Conservation (phyloP, 1,139 yeast species). For the Suhomyces kunorum region DNA sequence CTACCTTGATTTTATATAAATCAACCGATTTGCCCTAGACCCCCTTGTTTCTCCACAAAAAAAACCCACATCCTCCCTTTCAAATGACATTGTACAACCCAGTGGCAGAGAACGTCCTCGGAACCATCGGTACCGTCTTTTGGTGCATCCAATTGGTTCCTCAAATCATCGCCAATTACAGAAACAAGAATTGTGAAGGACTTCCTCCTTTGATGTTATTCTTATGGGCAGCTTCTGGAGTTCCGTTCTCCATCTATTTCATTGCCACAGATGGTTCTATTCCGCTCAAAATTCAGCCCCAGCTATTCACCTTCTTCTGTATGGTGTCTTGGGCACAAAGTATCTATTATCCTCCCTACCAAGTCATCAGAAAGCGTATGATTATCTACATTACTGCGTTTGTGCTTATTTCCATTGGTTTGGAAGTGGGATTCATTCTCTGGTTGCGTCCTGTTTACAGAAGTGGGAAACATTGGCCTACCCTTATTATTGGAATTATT, state of each 20-base stretch:
- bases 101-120: conserved; percentile 73
- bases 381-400: conserved; percentile 36
- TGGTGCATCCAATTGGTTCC: conserved; percentile 93
- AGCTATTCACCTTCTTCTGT: conserved; percentile 74
- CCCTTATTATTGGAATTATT: conserved; percentile 70
- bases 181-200: conserved; percentile 79
- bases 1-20: not conserved
- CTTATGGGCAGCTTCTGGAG: conserved; percentile 79
- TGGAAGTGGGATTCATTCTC: conserved; percentile 69
- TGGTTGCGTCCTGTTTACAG: conserved; percentile 70
- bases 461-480: conserved; percentile 71
- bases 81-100: conserved; percentile 15
- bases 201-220: conserved; percentile 83
- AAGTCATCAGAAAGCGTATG: conserved; percentile 40
- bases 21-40: not conserved
- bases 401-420: conserved; percentile 51
- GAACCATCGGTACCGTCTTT: conserved; percentile 84
- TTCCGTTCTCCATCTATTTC: conserved; percentile 83
- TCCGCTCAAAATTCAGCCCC: conserved; percentile 85
- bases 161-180: conserved; percentile 73
- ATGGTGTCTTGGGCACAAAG: conserved; percentile 69
- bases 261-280: conserved; percentile 69
- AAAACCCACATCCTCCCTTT: not conserved
- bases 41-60: not conserved
- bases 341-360: conserved; percentile 77